Percentiles rank a stretch among this genome's conserved stretches.
Evolutionary conservation across 2,329 filamentous ascomycete genomes (phyloP).

Genomic region (Aspergillus sp.): DNA sequence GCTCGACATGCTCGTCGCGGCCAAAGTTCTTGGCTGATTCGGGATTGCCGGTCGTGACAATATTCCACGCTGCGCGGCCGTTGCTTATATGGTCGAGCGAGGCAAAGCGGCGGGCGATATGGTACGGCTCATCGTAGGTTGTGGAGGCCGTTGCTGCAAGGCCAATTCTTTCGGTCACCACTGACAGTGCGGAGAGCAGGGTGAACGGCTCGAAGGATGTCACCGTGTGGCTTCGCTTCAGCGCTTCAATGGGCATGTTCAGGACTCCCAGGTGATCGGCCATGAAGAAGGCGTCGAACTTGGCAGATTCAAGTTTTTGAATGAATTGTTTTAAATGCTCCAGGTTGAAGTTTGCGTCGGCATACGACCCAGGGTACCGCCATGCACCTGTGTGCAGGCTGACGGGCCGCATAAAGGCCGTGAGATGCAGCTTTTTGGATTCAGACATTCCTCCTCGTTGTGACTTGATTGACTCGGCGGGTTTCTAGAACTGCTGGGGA

Average conservation of each 20-base stretch:
- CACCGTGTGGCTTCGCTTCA: slow-evolving; percentile 57
- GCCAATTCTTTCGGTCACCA: slow-evolving; percentile 50
- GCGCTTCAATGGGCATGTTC: slow-evolving; percentile 57
- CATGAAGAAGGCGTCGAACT: slow-evolving; percentile 59
- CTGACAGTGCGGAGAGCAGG: slow-evolving; percentile 49
- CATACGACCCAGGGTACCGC: slow-evolving; percentile 54
- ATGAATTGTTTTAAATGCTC: slow-evolving; percentile 53
- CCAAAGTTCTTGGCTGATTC: slow-evolving; percentile 55
- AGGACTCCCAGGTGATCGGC: slow-evolving; percentile 54
- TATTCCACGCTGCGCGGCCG: slow-evolving; percentile 54
- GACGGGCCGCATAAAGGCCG: slow-evolving; percentile 59
- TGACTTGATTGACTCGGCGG: neutral
- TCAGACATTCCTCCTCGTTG: slow-evolving; percentile 5
- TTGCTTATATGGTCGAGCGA: slow-evolving; percentile 51
- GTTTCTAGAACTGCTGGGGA: neutral
- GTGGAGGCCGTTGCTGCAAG: slow-evolving; percentile 53
- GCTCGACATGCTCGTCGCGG: slow-evolving; percentile 49
- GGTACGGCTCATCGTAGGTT: slow-evolving; percentile 53
- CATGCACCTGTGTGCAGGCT: slow-evolving; percentile 56
- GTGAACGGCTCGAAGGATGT: slow-evolving; percentile 59
- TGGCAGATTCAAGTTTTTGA: slow-evolving; percentile 52
- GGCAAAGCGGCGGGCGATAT: slow-evolving; percentile 53
- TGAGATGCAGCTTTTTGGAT: slow-evolving; percentile 48
- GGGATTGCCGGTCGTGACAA: slow-evolving; percentile 53
- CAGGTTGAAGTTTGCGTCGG: slow-evolving; percentile 59